Evolutionary conservation across 192 early-diverging fungal genomes (phyloP), one percentile per base, ranked within the genome.

Genomic region (Coemansia furcata): DNA sequence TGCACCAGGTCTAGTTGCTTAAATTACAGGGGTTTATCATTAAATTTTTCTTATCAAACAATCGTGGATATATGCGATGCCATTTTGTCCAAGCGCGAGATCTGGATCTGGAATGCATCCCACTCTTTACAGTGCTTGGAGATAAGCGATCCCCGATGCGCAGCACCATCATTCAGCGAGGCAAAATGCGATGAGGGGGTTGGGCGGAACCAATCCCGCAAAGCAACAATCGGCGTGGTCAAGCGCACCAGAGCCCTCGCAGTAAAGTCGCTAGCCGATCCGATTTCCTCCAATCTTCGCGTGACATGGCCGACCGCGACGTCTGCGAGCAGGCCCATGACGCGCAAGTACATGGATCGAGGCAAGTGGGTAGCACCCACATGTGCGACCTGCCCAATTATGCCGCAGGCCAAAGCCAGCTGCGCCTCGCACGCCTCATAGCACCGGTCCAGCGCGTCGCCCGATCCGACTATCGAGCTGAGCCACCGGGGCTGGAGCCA

Each of bases 191-290:
- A 9, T 10, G 29, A 6, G n/a, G 58, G 15, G n/a, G 58, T 39
- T n/a, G 21, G 5, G 1, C 58, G 29, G 60, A 81, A 76, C 26
- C 59, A 49, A 7, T 63, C 73, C 2, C 64, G 58, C 49, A 81
- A 59, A 4, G 61, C 59, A 30, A 70, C 60, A 6, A 72, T 63
- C 0, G 78, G 66, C 2, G 63, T 29, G 7, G 71, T 59, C 23
- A 76, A 39, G 10, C 78, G 69, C 21, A 72, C 37, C 43, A 81
- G 32, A 14, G 70, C 67, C 10, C 78, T 59, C 4, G 78, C 73
- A 3, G 44, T 54, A 26, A 67, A 58, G 26, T 76, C 78, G 52
- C 67, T 44, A 8, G 52, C 33, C 19, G 36, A 26, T 8, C 21
- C 64, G 30, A 63, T 32, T 55, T 74, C 69, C 40, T 69, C 46